phyloP scores from a whole-genome alignment of 2,329 filamentous ascomycete genomes.

The Thermoascus crustaceus region DNA sequence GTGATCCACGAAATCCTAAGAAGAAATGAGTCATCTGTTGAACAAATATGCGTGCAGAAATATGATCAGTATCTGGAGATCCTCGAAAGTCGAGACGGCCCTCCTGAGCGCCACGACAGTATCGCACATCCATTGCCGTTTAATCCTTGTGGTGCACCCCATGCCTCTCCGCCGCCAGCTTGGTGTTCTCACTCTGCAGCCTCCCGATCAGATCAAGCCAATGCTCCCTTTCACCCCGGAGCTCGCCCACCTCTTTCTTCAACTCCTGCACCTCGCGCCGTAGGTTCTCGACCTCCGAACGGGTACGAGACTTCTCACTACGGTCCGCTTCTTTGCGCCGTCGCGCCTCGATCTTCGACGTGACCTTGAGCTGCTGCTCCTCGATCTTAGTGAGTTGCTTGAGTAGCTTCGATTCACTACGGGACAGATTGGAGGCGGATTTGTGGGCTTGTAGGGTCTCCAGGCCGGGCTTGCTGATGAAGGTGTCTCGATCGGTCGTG shows the following conservation, averaged over 20 bases:
- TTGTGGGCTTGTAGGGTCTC: conserved; percentile 22
- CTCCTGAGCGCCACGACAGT: no score
- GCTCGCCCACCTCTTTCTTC: conserved; percentile 40
- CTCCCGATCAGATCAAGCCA: conserved; percentile 45
- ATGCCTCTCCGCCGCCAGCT: conserved; percentile 23
- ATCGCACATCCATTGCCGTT: no score
- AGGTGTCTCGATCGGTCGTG: no score
- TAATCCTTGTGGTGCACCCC: no score
- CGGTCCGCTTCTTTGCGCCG: conserved; percentile 33
- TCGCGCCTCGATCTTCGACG: conserved; percentile 30
- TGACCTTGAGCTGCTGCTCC: conserved; percentile 32
- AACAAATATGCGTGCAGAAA: no score
- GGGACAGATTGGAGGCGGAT: conserved; percentile 21
- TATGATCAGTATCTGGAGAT: no score
- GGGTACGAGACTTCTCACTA: conserved; percentile 35
- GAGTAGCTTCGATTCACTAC: conserved; percentile 27
- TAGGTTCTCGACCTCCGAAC: conserved; percentile 38
- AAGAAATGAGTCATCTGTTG: no score
- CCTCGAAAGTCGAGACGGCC: no score
- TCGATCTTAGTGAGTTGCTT: conserved; percentile 36
- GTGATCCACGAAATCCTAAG: no score
- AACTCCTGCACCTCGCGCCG: conserved; percentile 40
- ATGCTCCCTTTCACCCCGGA: conserved; percentile 43
- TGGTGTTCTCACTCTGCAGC: conserved; percentile 51
- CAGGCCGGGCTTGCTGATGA: conserved; percentile 8